Percentiles rank a stretch among this genome's conserved stretches.
phyloP scores from a whole-genome alignment of 192 early-diverging fungal genomes.

The Podila epicladia region DNA sequence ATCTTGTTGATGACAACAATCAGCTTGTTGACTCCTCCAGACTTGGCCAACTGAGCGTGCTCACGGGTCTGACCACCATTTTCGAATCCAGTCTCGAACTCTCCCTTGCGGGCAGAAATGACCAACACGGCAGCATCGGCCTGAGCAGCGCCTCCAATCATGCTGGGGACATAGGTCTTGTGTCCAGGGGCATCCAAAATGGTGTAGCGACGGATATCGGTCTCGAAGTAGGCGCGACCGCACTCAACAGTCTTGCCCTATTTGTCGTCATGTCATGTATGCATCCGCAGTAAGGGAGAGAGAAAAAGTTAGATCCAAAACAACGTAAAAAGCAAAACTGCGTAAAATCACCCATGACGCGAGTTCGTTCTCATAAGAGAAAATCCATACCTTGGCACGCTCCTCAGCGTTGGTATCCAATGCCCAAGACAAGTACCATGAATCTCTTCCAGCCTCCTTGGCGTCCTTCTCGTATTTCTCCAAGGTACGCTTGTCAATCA shows the following conservation, averaged over 20 bases:
- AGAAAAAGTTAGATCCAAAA: slow-evolving; percentile 3
- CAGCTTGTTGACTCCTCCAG: slow-evolving; percentile 93
- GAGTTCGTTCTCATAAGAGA: background rate
- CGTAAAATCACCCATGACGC: too few species aligned
- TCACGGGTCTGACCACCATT: slow-evolving; percentile 98
- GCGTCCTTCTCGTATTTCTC: slow-evolving; percentile 99
- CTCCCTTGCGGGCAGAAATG: slow-evolving; percentile 97
- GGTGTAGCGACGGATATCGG: slow-evolving; percentile 93
- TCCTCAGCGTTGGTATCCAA: slow-evolving; percentile 98
- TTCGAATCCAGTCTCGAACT: slow-evolving; percentile 99
- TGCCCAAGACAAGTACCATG: slow-evolving; percentile 99
- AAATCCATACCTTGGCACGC: slow-evolving; percentile 79
- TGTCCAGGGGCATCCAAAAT: slow-evolving; percentile 99
- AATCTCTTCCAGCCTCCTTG: slow-evolving; percentile 95
- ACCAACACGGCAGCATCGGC: slow-evolving; percentile 96
- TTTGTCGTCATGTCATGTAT: background rate
- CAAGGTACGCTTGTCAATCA: slow-evolving; percentile 99
- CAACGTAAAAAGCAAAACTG: background rate
- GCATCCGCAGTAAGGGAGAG: slow-evolving; percentile 2
- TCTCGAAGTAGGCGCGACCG: slow-evolving; percentile 98
- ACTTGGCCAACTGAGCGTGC: slow-evolving; percentile 97
- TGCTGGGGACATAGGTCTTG: slow-evolving; percentile 97
- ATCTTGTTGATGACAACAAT: slow-evolving; percentile 99
- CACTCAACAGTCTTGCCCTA: slow-evolving; percentile 98
- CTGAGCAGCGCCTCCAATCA: slow-evolving; percentile 97